These are phyloP conservation scores for Lactarius hatsudake DNA, from an alignment of 768 basidiomycete genomes.

Conservation along the genomic window DNA sequence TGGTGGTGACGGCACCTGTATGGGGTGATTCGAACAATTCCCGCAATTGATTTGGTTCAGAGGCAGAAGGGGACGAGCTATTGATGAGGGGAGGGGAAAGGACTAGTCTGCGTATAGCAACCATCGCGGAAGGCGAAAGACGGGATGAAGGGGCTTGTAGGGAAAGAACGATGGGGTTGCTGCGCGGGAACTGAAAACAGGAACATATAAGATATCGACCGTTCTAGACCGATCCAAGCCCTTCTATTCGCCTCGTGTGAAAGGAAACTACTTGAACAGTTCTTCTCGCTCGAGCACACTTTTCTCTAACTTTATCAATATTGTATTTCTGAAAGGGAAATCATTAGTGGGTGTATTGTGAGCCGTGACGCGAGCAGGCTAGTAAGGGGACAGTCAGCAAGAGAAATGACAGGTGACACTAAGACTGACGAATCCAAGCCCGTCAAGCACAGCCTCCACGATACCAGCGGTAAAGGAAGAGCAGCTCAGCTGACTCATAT, in stretches of 20 bases:
- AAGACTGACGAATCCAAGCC: constrained; percentile 83
- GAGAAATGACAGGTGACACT: background rate
- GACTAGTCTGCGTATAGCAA: constrained; percentile 51
- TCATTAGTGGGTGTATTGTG: constrained; percentile 86
- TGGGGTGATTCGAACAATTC: constrained; percentile 61
- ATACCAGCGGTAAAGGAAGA: constrained; percentile 98
- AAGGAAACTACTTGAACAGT: constrained; percentile 60
- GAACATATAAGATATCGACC: constrained; percentile 14
- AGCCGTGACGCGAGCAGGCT: constrained; percentile 97
- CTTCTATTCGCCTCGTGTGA: constrained; percentile 9
- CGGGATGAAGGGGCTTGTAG: background rate
- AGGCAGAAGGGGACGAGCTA: constrained; percentile 80
- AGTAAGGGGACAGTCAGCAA: constrained; percentile 21
- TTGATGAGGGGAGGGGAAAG: constrained; percentile 70
- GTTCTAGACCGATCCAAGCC: constrained; percentile 15
- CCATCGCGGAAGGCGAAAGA: constrained; percentile 43
- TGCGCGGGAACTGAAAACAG: background rate
- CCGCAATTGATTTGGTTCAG: constrained; percentile 58
- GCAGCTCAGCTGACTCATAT: constrained; percentile 91
- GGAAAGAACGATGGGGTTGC: background rate
- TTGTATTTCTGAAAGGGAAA: constrained; percentile 84
- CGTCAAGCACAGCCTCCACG: constrained; percentile 95
- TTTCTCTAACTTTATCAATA: constrained; percentile 94
- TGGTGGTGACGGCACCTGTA: constrained; percentile 79
- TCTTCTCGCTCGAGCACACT: constrained; percentile 93